Evolutionary conservation across 2,329 filamentous ascomycete genomes (phyloP), one percentile per base, ranked within the genome.

Genomic region (Epichloe typhina): DNA sequence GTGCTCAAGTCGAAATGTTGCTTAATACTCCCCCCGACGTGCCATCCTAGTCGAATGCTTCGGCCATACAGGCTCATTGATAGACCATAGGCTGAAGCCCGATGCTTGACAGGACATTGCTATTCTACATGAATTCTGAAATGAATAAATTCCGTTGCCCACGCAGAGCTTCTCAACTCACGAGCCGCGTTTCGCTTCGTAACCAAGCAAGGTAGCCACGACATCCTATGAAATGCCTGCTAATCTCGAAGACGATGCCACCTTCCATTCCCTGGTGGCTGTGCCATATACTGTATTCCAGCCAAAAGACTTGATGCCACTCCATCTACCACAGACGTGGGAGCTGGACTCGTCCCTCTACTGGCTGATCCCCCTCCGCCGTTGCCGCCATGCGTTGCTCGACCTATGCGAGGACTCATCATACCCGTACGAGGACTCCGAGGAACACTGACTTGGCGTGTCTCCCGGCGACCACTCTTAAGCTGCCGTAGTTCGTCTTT

Each of bases 341-440:
- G 59, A 33, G 69, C 68, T 17, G 75, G 75, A 57, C 75, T 79
- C 37, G 72, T 74, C 17, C 72, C 75, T 31, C 75, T 69, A 53
- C 74, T 77, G 44, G 62, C 62, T 44, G 67, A 64, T 48, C 70
- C 23, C 23, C 67, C 62, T 26, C 64, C 49, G 12, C 52, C 46
- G 33, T 12, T 31, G n/a, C 49, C 42, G 42, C 47, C 50, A 39
- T 51, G 26, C 17, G 40, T 63, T n/a, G 52, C 58, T 35, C 62
- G 61, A 11, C 57, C 61, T 5, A 61, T 50, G n/a, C 64, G 66
- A 2, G 77, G 77, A 54, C 76, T 79, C 66, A 77, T 73, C 49
- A 77, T 65, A 35, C 71, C 68, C 55, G 74, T 66, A 6, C 75
- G 70, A n/a, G 78, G 78, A 58, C 77, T 80, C 21, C 75, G 73